Evolutionary conservation across 805 yeast species (phyloP).

Genomic region (Starmerella powellii): DNA sequence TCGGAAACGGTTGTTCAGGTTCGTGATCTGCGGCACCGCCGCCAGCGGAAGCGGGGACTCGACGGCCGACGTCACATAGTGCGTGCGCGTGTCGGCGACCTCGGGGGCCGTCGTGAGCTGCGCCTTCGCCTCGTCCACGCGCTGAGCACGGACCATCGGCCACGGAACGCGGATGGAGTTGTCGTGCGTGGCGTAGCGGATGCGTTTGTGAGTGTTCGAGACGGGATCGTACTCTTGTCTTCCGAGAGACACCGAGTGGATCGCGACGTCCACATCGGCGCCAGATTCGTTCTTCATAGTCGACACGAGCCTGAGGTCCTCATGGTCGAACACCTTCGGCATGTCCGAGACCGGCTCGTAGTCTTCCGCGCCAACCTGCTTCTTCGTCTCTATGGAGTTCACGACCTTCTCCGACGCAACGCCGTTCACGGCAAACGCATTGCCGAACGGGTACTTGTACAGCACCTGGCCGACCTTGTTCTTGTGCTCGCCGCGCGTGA

Average conservation of each 20-base stretch:
- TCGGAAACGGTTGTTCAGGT: conserved; percentile 58
- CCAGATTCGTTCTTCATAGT: conserved; percentile 59
- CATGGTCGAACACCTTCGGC: conserved; percentile 50
- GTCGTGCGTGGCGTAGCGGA: conserved; percentile 61
- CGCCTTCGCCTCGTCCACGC: conserved; percentile 26
- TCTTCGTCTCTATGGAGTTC: conserved; percentile 66
- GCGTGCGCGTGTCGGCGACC: conserved; percentile 58
- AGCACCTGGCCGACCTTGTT: conserved; percentile 61
- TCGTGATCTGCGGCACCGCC: conserved; percentile 58
- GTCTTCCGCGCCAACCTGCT: conserved; percentile 37
- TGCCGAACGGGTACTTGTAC: conserved; percentile 46
- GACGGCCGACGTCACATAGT: conserved; percentile 54
- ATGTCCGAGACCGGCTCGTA: conserved; percentile 56
- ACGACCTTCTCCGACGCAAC: conserved; percentile 55
- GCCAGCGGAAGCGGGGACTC: conserved; percentile 57
- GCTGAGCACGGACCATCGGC: conserved; percentile 63
- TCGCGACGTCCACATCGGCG: conserved; percentile 55
- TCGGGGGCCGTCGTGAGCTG: conserved; percentile 45
- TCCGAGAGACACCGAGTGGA: conserved; percentile 55
- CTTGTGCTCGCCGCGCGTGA: conserved; percentile 43
- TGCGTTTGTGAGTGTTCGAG: conserved; percentile 61
- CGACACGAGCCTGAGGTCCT: conserved; percentile 63
- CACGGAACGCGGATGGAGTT: conserved; percentile 69
- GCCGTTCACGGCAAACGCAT: conserved; percentile 53
- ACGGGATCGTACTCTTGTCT: conserved; percentile 65